phyloP scores from a whole-genome alignment of 179 eudicot genomes.

The Amaranthus tricolor region DNA sequence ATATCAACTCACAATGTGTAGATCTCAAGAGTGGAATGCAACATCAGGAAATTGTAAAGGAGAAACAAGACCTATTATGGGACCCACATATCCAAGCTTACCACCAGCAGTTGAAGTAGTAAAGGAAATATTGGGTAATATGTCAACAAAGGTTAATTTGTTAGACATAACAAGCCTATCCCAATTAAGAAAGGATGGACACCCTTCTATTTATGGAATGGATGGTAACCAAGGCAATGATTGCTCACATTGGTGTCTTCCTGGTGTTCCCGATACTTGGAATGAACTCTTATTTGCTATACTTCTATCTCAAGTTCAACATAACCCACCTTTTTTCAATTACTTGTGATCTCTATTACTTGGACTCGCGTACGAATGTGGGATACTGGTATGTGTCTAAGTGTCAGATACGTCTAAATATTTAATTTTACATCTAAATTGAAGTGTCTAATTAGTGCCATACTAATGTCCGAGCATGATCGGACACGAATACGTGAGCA shows the following conservation, averaged over 20 bases:
- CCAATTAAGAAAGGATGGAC: slow-evolving; percentile 35
- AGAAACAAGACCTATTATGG: slow-evolving; percentile 21
- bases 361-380: no score
- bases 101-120: slow-evolving; percentile 25
- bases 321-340: no score
- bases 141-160: slow-evolving; percentile 21
- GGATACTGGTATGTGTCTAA: no score
- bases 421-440: no score
- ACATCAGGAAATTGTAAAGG: slow-evolving; percentile 26
- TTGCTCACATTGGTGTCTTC: slow-evolving; percentile 39
- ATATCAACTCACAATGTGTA: not conserved
- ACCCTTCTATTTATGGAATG: slow-evolving; percentile 30
- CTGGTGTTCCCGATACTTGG: slow-evolving; percentile 38
- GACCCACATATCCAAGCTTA: slow-evolving; percentile 23
- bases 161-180: slow-evolving; percentile 27
- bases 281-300: slow-evolving; percentile 26
- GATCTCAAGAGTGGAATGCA: slow-evolving; percentile 23
- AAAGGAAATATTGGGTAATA: slow-evolving; percentile 23
- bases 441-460: no score
- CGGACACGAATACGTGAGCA: no score
- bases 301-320: slow-evolving; percentile 7
- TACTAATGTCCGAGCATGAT: no score
- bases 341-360: no score
- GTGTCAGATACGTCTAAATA: no score
- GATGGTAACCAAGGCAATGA: slow-evolving; percentile 27